Base-by-base conservation (phyloP, 768 basidiomycete genomes). In the Lentinula guzmanii region DNA sequence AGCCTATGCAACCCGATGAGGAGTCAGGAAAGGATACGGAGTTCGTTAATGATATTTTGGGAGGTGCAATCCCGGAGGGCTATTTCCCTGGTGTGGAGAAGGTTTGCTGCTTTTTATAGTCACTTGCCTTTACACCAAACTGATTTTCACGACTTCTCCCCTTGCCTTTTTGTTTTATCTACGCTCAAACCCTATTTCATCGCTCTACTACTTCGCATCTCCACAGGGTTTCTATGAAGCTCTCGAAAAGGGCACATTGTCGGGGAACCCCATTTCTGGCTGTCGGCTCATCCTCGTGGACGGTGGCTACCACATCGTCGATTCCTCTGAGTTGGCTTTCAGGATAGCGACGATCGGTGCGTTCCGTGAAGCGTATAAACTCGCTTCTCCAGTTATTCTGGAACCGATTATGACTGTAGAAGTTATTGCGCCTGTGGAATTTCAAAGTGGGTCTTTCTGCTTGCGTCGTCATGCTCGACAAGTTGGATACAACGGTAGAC, bases 321-420 rank as follows among this genome's bases (percentile, higher is more conserved):
- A 98, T 79, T 99, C 97, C 31, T 94, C 92, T 60, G 97, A 98
- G 72, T 75, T 98, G 67, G 95, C 97, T 43, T 99, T 98, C 84
- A 82, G 93, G 48, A 81, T 94, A 39, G 91, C 93, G 5, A 87
- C 92, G 5, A 88, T 96, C 43, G 90, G 93, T 58, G 95, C 95
- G 0, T 95, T 98, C 82, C 85, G 91, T 58, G 96, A 98, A 68
- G 86, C 88, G 4, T 98, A 90, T 79, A 78, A 79, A 64, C 82
- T 82, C 64, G 87, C 92, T 50, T 79, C 78, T 56, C 87, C 93
- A 0, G 87, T 93, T 57, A 89, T 99, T 60, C 76, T 99, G 43
- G 96, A 99, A 71, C 96, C 96, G n/a, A 89, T 98, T 75, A 99
- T 99, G 96, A 91, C 85, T 15, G 96, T 99, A 41, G 96, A 99